phyloP scores from a whole-genome alignment of 106 monocot genomes.

The Acorus gramineus region DNA sequence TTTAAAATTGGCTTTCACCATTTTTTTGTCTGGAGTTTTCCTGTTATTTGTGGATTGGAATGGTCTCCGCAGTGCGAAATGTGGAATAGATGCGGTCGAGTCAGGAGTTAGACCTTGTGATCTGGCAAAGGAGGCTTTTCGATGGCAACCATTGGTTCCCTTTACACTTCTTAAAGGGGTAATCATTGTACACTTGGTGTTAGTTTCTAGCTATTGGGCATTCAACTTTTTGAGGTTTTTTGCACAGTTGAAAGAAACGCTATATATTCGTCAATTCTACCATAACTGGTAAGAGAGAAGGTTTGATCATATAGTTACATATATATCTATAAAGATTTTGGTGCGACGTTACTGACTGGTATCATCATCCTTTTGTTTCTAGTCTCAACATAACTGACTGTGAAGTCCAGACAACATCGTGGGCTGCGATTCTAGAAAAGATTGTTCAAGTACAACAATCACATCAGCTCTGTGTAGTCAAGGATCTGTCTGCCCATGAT shows the following conservation, averaged over 20 bases:
- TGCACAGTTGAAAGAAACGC: conserved; percentile 67
- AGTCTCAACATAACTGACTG: conserved; percentile 84
- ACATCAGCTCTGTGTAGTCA: conserved; percentile 83
- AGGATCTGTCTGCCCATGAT: conserved; percentile 88
- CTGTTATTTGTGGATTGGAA: conserved; percentile 86
- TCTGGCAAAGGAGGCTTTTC: conserved; percentile 70
- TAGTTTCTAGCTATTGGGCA: conserved; percentile 63
- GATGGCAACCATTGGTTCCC: conserved; percentile 75
- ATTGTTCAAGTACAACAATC: conserved; percentile 68
- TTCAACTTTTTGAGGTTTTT: conserved; percentile 91
- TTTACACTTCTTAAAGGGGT: conserved; percentile 73
- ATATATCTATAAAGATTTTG: not conserved
- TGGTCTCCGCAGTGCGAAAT: conserved; percentile 64
- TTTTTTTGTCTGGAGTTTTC: conserved; percentile 76
- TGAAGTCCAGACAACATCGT: conserved; percentile 78
- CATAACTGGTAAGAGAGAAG: conserved; percentile 41
- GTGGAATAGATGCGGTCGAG: conserved; percentile 90
- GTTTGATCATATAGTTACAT: not conserved
- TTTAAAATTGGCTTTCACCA: conserved; percentile 53
- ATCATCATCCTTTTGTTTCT: conserved; percentile 10
- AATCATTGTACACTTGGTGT: conserved; percentile 69
- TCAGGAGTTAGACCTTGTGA: conserved; percentile 81
- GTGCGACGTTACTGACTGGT: not conserved
- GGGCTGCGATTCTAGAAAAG: conserved; percentile 79
- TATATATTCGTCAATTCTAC: conserved; percentile 69